A percentile compares a stretch with the other conserved stretches of the same genome.
Evolutionary conservation across 1,284 basidiomycete genomes (phyloP).

Genomic region (Marasmius oreades): DNA sequence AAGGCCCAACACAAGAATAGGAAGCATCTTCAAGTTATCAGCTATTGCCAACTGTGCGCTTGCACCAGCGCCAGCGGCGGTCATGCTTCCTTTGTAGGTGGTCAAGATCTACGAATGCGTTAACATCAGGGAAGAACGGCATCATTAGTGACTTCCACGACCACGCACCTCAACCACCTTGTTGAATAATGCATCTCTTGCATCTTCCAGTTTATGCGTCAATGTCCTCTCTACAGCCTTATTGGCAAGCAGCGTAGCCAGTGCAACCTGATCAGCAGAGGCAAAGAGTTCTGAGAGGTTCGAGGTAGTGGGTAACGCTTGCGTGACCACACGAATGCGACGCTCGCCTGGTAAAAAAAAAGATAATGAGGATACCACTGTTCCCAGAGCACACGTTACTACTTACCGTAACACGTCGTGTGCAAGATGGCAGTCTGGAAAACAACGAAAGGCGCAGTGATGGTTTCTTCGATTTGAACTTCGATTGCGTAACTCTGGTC

Average conservation of each 20-base stretch:
- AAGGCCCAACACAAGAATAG: conserved; percentile 84
- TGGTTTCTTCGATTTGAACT: conserved; percentile 94
- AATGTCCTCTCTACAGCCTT: conserved; percentile 95
- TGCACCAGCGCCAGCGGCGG: conserved; percentile 87
- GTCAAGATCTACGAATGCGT: conserved; percentile 52
- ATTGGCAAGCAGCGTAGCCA: conserved; percentile 88
- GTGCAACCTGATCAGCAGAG: conserved; percentile 91
- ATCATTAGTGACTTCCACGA: neutral
- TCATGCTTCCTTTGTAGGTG: conserved; percentile 97
- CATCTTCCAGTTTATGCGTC: conserved; percentile 91
- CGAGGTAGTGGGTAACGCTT: conserved; percentile 89
- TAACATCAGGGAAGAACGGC: neutral
- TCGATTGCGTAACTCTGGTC: conserved; percentile 98
- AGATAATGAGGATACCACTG: neutral
- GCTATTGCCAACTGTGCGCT: conserved; percentile 92
- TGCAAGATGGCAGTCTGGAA: conserved; percentile 96
- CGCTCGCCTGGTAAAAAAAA: conserved; percentile 64
- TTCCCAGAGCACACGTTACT: neutral
- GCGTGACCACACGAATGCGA: conserved; percentile 92
- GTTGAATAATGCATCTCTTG: conserved; percentile 87
- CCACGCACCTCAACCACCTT: conserved; percentile 69
- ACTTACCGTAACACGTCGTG: conserved; percentile 88
- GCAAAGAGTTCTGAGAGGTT: conserved; percentile 94
- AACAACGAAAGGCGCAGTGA: conserved; percentile 91
- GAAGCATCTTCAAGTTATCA: conserved; percentile 93